Conservation (phyloP, 192 early-diverging fungal genomes). For the Podila epicladia region DNA sequence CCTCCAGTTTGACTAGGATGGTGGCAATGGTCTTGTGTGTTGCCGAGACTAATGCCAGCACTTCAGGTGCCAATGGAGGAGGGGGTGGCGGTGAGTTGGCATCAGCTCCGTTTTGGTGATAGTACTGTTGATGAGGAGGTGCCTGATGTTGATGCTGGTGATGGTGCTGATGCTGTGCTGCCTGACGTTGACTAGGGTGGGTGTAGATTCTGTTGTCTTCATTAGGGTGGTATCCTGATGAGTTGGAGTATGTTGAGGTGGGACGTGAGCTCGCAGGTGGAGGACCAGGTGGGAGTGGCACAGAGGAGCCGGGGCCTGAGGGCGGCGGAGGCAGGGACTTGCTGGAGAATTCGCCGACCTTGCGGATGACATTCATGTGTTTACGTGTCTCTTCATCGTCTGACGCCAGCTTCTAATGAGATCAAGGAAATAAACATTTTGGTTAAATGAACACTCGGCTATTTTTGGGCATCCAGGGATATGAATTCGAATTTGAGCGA, state of each 20-base stretch:
- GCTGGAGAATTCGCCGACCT: slow-evolving; percentile 35
- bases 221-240: slow-evolving; percentile 24
- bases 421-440: background rate
- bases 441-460: background rate
- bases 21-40: slow-evolving; percentile 49
- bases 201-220: slow-evolving; percentile 19
- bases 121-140: background rate
- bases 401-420: slow-evolving; percentile 19
- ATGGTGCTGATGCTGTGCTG: background rate
- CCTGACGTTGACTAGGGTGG: slow-evolving; percentile 4
- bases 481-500: background rate
- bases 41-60: slow-evolving; percentile 29
- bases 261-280: slow-evolving; percentile 11
- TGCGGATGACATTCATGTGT: slow-evolving; percentile 43
- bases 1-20: slow-evolving; percentile 37
- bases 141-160: background rate
- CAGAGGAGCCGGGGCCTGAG: background rate
- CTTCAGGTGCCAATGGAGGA: slow-evolving; percentile 35
- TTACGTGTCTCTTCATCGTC: slow-evolving; percentile 41
- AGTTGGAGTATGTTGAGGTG: slow-evolving; percentile 37
- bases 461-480: background rate
- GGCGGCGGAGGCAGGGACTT: slow-evolving; percentile 41
- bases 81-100: slow-evolving; percentile 23
- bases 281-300: background rate
- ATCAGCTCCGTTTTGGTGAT: background rate